Evolutionary conservation across 495 filamentous ascomycete genomes (phyloP), one percentile per base, ranked within the genome.

Genomic region (Coniosporium apollinis): DNA sequence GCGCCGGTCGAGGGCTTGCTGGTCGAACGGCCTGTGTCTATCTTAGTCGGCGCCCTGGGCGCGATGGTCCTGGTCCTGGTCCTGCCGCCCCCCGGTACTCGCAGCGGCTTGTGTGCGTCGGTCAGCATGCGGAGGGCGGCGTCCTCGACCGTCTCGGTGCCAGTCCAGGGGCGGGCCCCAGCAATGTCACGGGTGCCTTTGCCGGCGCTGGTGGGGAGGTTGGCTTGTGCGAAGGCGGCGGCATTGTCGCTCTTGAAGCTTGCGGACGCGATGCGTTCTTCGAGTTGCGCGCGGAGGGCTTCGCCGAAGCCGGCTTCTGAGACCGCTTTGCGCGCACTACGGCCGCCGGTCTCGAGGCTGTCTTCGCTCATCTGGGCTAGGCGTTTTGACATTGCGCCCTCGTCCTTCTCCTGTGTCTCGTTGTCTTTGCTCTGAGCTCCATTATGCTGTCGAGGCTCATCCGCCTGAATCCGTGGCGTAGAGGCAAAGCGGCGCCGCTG

Each of bases 291-390:
- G 49, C 83, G 91, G 41, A 96, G 59, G 39, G 93, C 84, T 13
- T 85, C 79, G 36, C 75, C 78, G 60, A 97, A 93, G 19, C 81
- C 82, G 30, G 81, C 82, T 37, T 91, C 78, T 47, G 79, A 64
- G 10, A 94, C 64, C n/a, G 78, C 80, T 47, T 75, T 76, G 29
- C 60, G 66, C 24, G 81, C 76, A 28, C 75, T 70, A 40, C 69
- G 67, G 16, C 81, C 77, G 13, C 77, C 80, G 38, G 69, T 70
- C 18, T 84, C 60, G 17, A 93, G 58, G 4, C 66, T 68, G 34
- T 89, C 76, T 51, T 92, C 83, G 19, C 79, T 86, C 52, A 89
- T 80, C 50, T 82, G 65, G 28, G 72, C 61, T 19, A 94, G 64
- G 17, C 82, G 71, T 22, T 77, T 64, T 3, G 72, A 65, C 79